Evolutionary conservation across 139 green algal genomes (phyloP), one percentile per base, ranked within the genome.

Genomic region (Chlorokybus atmophyticus): DNA sequence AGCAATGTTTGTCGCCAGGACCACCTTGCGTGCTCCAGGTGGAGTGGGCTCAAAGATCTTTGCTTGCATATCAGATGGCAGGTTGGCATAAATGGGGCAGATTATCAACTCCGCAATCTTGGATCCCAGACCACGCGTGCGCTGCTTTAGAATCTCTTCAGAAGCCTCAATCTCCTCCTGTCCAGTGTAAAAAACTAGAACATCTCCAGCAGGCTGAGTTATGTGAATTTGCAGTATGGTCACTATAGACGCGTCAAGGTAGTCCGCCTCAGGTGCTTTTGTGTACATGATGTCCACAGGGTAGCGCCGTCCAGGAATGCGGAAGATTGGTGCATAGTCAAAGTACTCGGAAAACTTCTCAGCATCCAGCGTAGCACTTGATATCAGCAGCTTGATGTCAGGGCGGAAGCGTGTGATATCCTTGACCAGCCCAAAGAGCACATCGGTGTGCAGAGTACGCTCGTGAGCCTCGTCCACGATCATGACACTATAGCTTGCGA

Each of bases 381-480:
- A 90, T 64, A 97, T 96, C 51, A 97, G 84, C 60, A 97, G 82
- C 78, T 95, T 95, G 32, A 97, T 72, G 70, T 97, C 88, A 10
- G 83, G 84, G 38, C 90, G 64, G 57, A 87, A 88, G 1, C 85
- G 68, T 1, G 77, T 74, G 39, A 90, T 66, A 70, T 80, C 78
- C 66, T 95, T 95, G 29, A 95, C 79, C 54, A 97, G 80, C 0
- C 89, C 89, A 60, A 97, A 96, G 29, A 96, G 82, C 5, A 97
- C 77, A 54, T 97, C 89, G 3, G 89, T 97, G 64, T 93, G 83
- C 50, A 97, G 82, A 14, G 88, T 95, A 49, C 89, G 76, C 77
- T 97, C 89, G 62, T 97, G 89, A 5, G 89, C 89, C 74, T 97
- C 89, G 54, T 97, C 89, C 24, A 97, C 76, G 75, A 97, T 97